Base-by-base conservation (phyloP, 2,329 filamentous ascomycete genomes). In the Verticillium nonalfalfae region DNA sequence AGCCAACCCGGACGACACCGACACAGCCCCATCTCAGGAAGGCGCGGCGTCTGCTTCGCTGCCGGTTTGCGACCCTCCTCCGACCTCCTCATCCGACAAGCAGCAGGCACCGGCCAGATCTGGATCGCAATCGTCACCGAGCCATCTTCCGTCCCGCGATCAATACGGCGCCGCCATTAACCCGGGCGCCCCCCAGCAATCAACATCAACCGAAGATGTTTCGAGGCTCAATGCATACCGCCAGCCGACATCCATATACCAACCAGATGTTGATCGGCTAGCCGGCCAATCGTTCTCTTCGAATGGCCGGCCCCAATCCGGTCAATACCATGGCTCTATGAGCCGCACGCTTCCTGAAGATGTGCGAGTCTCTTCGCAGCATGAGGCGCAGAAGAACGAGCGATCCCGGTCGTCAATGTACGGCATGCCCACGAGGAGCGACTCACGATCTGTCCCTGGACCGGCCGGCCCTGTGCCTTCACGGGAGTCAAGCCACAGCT, bases 1-100 rank as follows among this genome's bases (percentile, higher is more conserved):
- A 75, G 94, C 95, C 70, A 99, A 98, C 76, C 94, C 94, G 60
- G 93, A 97, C 78, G 87, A 95, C 78, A 83, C 85, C 66, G 75
- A 73, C 55, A 71, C 71, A 14, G 31, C 26, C n/a, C 18, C 26
- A n/a, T 56, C 33, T 26, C 26, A 35, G 15, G 54, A 56, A 56
- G 54, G 45, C 18, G 11, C 21, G 3, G 6, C 18, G 18, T 26
- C 18, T 21, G 45, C 54, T 15, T 34, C 54, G 26, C 9, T 31
- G 9, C 26, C 54, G 63, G 40, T 38, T 35, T 15, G 13, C 59
- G 45, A 58, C 63, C 59, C 26, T 21, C 5, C 13, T 26, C 3
- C 34, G 56, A 31, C 56, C 59, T 34, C 54, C 18, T 14, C 13
- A 15, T 34, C 26, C n/a, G 54, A 33, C 7, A 56, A 13, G 34